Evolutionary conservation across 1,139 yeast species (phyloP).

Genomic region (Taphrina deformans): DNA sequence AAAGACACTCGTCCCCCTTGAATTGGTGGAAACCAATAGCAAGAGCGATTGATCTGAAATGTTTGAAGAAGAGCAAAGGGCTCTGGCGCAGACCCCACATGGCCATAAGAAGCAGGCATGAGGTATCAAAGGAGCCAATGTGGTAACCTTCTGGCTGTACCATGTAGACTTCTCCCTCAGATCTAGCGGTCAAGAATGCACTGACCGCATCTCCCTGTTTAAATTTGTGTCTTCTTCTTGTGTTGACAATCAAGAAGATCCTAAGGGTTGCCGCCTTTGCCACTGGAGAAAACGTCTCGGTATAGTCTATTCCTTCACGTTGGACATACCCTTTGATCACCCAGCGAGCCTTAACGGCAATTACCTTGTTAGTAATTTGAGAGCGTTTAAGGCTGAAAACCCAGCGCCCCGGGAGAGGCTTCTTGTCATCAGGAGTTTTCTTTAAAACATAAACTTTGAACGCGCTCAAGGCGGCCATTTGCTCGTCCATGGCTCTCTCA

Average conservation of each 20-base stretch:
- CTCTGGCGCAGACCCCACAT: neutral
- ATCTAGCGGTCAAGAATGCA: neutral
- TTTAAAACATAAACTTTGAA: neutral
- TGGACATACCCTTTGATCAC: neutral
- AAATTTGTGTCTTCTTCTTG: too few relatives aligned
- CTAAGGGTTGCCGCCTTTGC: neutral
- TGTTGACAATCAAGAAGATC: too few relatives aligned
- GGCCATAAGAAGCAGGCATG: neutral
- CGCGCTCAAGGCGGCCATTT: neutral
- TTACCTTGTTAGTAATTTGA: neutral
- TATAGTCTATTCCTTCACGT: neutral
- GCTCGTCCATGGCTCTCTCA: neutral
- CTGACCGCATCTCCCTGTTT: neutral
- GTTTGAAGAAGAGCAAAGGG: neutral
- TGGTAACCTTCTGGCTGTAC: neutral
- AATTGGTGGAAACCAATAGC: neutral
- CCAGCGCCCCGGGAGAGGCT: neutral
- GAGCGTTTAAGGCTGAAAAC: neutral
- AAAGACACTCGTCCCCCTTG: neutral
- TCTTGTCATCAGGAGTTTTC: neutral
- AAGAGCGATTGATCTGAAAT: too few relatives aligned
- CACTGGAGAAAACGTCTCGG: neutral
- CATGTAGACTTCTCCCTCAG: neutral
- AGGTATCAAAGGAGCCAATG: neutral
- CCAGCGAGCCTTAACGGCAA: neutral